These are phyloP conservation scores for Mimosa pudica DNA, from an alignment of 306 rosid genomes.

Conservation along the genomic window DNA sequence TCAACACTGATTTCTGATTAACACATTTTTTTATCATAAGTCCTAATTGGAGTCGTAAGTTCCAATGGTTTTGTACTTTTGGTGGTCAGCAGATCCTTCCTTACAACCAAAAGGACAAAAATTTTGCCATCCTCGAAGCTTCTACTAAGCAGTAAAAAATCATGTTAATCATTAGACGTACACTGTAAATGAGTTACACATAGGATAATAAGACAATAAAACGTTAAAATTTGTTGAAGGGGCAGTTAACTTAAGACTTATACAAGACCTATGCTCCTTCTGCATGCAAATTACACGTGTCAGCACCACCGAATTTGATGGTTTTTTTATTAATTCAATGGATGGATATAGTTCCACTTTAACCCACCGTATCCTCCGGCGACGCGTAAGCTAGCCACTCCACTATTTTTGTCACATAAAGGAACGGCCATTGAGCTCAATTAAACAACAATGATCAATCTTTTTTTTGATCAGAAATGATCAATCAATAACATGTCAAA, in stretches of 20 bases:
- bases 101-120: background rate
- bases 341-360: conserved; percentile 12
- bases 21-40: background rate
- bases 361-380: conserved; percentile 42
- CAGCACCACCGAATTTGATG: conserved; percentile 20
- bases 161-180: background rate
- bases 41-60: background rate
- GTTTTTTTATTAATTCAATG: background rate
- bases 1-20: background rate
- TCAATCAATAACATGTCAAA: background rate
- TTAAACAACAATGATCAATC: background rate
- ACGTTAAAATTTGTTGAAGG: background rate
- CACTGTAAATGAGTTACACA: background rate
- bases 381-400: conserved; percentile 25
- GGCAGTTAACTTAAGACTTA: background rate
- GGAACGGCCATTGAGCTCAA: background rate
- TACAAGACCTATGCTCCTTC: background rate
- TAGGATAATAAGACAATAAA: too few relatives aligned
- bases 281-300: conserved; percentile 43
- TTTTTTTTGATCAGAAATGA: too few relatives aligned
- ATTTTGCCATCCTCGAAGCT: background rate
- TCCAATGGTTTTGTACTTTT: background rate
- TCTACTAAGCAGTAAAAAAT: background rate
- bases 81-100: conserved; percentile 14
- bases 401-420: conserved; percentile 20